These are phyloP conservation scores for Fusarium bactridioides DNA, from an alignment of 2,329 filamentous ascomycete genomes.

Conservation along the genomic window DNA sequence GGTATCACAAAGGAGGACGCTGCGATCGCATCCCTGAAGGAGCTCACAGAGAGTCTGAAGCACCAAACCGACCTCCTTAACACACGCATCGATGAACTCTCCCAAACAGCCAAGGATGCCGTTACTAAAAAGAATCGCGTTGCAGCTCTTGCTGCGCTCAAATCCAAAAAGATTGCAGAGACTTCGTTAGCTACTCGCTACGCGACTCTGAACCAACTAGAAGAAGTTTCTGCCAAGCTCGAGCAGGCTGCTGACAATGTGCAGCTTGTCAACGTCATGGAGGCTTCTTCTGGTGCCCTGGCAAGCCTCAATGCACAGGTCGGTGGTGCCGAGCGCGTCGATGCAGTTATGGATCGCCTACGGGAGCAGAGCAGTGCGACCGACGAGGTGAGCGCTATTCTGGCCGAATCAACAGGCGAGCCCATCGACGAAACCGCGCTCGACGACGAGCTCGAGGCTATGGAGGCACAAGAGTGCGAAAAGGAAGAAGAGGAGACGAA, in stretches of 20 bases:
- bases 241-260: conserved; percentile 87
- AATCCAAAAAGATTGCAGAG: conserved; percentile 84
- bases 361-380: conserved; percentile 81
- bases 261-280: conserved; percentile 83
- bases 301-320: conserved; percentile 76
- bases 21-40: conserved; percentile 84
- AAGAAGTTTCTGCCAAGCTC: conserved; percentile 83
- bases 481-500: conserved; percentile 61
- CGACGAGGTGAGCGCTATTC: conserved; percentile 81
- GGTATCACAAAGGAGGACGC: conserved; percentile 78
- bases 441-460: conserved; percentile 82
- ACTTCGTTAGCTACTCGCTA: conserved; percentile 74
- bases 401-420: conserved; percentile 67
- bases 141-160: conserved; percentile 79
- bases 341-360: conserved; percentile 76
- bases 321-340: conserved; percentile 79
- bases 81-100: conserved; percentile 71
- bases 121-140: conserved; percentile 76
- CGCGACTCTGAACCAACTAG: conserved; percentile 79
- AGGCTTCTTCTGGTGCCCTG: conserved; percentile 77
- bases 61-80: conserved; percentile 74
- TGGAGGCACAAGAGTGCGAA: conserved; percentile 69
- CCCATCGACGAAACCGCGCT: conserved; percentile 81
- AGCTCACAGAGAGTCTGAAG: conserved; percentile 77
- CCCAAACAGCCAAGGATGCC: conserved; percentile 71